Evolutionary conservation across 2,329 filamentous ascomycete species (phyloP).

Genomic region (Chalaropsis thielavioides): DNA sequence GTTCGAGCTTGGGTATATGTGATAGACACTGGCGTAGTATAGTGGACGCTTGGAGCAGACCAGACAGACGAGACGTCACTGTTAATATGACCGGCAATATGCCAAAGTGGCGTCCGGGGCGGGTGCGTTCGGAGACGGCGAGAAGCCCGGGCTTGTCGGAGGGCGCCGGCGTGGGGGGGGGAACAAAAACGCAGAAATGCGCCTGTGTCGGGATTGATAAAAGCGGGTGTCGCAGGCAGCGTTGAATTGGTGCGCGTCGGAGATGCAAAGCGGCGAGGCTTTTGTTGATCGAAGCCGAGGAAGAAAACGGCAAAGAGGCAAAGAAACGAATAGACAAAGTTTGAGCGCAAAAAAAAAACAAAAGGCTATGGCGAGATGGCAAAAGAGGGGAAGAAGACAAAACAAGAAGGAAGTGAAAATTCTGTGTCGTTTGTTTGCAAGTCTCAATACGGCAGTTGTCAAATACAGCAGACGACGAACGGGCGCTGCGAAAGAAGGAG

Average conservation of each 20-base stretch:
- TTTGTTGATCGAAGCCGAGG: too few relatives aligned
- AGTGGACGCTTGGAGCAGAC: not conserved
- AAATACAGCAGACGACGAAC: not conserved
- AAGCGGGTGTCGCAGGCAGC: too few relatives aligned
- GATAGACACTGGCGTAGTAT: not conserved
- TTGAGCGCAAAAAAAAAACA: not conserved
- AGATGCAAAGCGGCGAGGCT: too few relatives aligned
- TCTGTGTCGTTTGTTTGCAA: not conserved
- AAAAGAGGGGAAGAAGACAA: not conserved
- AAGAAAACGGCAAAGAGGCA: not conserved
- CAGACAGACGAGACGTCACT: not conserved
- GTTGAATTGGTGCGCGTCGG: too few relatives aligned
- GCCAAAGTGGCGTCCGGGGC: not conserved
- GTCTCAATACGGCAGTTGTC: not conserved
- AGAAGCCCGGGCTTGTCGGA: too few relatives aligned
- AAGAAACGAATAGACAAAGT: not conserved
- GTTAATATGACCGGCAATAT: not conserved
- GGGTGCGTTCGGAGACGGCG: too few relatives aligned
- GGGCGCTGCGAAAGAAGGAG: not conserved
- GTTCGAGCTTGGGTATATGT: not conserved
- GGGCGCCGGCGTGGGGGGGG: too few relatives aligned
- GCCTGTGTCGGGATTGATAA: too few relatives aligned
- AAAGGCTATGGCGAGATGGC: not conserved
- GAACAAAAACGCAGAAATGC: too few relatives aligned
- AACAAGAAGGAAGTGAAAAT: conserved; percentile 1